A percentile compares a stretch with the other conserved stretches of the same genome.
Evolutionary conservation across 192 early-diverging fungal species (phyloP).

Genomic region (Martensiomyces pterosporus): DNA sequence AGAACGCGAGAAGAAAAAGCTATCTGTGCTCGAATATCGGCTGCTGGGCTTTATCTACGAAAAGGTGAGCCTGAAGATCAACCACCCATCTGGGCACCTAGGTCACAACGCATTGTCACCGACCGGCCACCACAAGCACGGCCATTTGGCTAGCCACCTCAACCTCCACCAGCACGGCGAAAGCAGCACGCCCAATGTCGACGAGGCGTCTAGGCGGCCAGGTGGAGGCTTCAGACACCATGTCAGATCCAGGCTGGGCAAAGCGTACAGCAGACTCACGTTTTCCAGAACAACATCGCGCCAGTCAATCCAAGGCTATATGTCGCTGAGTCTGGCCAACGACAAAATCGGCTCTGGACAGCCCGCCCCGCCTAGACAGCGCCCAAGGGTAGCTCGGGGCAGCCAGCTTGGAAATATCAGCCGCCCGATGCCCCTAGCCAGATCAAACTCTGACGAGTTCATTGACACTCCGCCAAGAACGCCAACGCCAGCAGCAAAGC

Average conservation of each 20-base stretch:
- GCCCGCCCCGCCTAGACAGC: too few species aligned
- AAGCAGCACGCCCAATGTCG: too few species aligned
- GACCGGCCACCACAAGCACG: too few species aligned
- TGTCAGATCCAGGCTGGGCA: constrained; percentile 8
- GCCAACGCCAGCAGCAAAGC: not conserved
- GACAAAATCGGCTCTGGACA: too few species aligned
- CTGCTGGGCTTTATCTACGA: constrained; percentile 26
- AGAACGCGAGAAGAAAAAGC: constrained; percentile 8
- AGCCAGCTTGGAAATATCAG: not conserved
- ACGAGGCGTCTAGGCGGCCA: too few species aligned
- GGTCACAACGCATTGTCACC: too few species aligned
- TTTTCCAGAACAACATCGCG: constrained; percentile 4
- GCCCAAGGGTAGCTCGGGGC: too few species aligned
- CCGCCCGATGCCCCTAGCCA: not conserved
- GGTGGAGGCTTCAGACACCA: too few species aligned
- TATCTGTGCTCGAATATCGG: constrained; percentile 36
- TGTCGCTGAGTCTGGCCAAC: constrained; percentile 15
- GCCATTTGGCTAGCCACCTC: too few species aligned
- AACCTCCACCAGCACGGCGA: too few species aligned
- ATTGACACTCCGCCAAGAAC: not conserved
- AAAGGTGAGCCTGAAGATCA: constrained; percentile 1
- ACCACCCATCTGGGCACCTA: not conserved
- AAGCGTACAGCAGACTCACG: constrained; percentile 9
- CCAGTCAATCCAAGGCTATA: constrained; percentile 22
- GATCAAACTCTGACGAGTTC: not conserved